These are phyloP conservation scores for Cyberlindnera japonica DNA, from an alignment of 805 yeast genomes.

Conservation along the genomic window DNA sequence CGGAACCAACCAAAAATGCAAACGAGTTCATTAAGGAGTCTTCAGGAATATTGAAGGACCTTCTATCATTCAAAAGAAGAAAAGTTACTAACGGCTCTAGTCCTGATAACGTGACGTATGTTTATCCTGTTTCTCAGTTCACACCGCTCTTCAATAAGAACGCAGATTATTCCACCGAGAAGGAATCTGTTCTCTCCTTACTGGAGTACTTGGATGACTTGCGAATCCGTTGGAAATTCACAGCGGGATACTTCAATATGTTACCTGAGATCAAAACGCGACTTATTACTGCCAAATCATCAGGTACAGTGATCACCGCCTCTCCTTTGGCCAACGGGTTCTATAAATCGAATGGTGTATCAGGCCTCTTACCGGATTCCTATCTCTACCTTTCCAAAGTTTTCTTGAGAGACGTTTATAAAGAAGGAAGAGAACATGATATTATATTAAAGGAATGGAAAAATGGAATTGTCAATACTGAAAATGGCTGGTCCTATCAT, in stretches of 20 bases:
- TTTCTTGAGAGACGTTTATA: conserved; percentile 54
- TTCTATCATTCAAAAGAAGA: conserved; percentile 44
- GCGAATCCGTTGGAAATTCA: conserved; percentile 71
- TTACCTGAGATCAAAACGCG: conserved; percentile 63
- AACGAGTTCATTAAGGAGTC: conserved; percentile 53
- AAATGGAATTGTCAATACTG: conserved; percentile 75
- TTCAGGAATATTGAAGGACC: conserved; percentile 51
- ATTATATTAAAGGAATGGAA: conserved; percentile 80
- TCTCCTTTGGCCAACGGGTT: conserved; percentile 94
- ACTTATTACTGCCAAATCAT: conserved; percentile 54
- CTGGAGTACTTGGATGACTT: conserved; percentile 55
- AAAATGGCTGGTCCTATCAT: conserved; percentile 94
- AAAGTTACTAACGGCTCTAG: conserved; percentile 17
- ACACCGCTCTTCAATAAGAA: conserved; percentile 68
- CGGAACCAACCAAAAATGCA: conserved; percentile 61
- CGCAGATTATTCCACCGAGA: conserved; percentile 76
- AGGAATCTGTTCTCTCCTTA: conserved; percentile 59
- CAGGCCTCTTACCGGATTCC: conserved; percentile 80
- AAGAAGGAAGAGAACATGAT: conserved; percentile 36
- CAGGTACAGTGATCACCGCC: conserved; percentile 80
- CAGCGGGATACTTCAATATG: conserved; percentile 97
- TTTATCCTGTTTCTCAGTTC: conserved; percentile 90
- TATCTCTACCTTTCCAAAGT: conserved; percentile 70
- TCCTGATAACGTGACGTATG: conserved; percentile 49
- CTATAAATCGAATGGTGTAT: conserved; percentile 77